Evolutionary conservation across 306 rosid genomes (phyloP), one percentile per base, ranked within the genome.

Genomic region (Vigna trinervia): DNA sequence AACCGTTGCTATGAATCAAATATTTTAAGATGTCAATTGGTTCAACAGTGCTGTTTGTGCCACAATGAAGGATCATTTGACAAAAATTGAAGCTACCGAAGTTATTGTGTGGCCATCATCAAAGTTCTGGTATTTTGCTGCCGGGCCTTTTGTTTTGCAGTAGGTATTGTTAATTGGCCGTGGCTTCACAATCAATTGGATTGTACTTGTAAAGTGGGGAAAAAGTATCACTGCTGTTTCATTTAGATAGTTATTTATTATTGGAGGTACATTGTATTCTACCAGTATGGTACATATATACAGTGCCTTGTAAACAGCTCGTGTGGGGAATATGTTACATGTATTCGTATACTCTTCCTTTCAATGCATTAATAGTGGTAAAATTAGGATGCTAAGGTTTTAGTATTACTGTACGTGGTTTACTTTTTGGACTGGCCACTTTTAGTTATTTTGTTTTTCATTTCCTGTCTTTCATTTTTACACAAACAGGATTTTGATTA

Each of bases 381-480:
- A 34, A 28, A 11, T 61, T 54, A 41, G 72, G 51, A 53, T 43
- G 52, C 60, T 32, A 8, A 12, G 53, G 10, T 70, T 52, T 78
- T 39, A 46, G 46, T 34, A 22, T 77, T 74, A 46, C 63, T 54
- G 23, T 82, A 62, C 54, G 30, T 32, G 10, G 43, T 60, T 30
- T 11, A 30, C 22, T 46, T 71, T 46, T 66, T 62, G 61, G 41
- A 62, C 13, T 43, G 14, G 1, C 62, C 48, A 34, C 22, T 82
- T 66, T 65, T 34, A 71, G 61, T 12, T 54, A 26, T 41, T 72
- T 36, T 57, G 41, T 69, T 38, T 66, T 75, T 81, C 30, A 50
- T 75, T 76, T 74, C 15, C 75, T 74, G 61, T 60, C 73, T 39
- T 81, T 19, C 68, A 59, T 53, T 76, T 62, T 58, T 53, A 32